These are phyloP conservation scores for Castanea mollissima DNA, from an alignment of 306 rosid genomes.

Conservation along the genomic window DNA sequence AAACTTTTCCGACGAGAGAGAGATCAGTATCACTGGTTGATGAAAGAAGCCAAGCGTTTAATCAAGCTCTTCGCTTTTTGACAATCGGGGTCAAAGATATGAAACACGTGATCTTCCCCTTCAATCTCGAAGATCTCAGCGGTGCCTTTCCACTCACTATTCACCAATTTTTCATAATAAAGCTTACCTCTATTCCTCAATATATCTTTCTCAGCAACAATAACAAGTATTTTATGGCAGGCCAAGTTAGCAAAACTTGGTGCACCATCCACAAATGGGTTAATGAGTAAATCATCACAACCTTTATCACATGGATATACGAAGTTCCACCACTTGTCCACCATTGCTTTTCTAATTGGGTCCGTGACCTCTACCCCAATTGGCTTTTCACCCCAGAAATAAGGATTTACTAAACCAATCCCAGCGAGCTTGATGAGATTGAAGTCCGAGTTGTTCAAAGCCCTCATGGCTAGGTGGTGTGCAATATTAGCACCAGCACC, in stretches of 20 bases:
- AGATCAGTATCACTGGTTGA: conserved; percentile 17
- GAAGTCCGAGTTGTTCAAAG: not conserved
- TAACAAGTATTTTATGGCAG: conserved; percentile 47
- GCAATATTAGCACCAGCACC: conserved; percentile 79
- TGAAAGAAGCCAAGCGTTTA: conserved; percentile 44
- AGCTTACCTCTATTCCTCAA: conserved; percentile 73
- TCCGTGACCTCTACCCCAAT: conserved; percentile 60
- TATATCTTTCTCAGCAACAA: conserved; percentile 65
- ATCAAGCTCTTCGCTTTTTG: conserved; percentile 54
- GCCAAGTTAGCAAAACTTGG: conserved; percentile 46
- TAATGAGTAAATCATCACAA: conserved; percentile 60
- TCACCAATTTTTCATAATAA: conserved; percentile 50
- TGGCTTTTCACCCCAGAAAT: conserved; percentile 75
- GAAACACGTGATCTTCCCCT: conserved; percentile 73
- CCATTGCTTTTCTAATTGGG: conserved; percentile 45
- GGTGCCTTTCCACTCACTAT: conserved; percentile 62
- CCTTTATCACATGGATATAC: conserved; percentile 73
- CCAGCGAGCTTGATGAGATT: conserved; percentile 42
- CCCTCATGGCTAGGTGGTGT: conserved; percentile 53
- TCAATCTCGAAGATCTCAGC: conserved; percentile 42
- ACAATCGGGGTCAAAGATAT: conserved; percentile 48
- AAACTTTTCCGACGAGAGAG: too few relatives aligned
- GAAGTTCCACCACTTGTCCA: conserved; percentile 81
- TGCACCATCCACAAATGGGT: conserved; percentile 74
- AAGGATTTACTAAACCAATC: conserved; percentile 60